Conservation (phyloP, 2,329 filamentous ascomycete species). For the Pleoardoris graminearum region DNA sequence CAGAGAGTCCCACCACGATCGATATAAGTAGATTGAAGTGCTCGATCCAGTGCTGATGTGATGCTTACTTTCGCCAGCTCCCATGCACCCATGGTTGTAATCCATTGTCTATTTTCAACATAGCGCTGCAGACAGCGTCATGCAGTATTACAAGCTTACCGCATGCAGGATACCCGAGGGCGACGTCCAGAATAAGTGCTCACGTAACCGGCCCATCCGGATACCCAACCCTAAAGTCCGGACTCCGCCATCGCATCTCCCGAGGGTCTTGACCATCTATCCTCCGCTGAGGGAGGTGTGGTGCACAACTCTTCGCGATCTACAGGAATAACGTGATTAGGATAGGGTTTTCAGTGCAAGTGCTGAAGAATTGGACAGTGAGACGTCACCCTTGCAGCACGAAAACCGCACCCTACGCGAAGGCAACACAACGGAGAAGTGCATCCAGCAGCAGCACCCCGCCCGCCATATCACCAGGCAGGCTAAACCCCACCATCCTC, state of each 20-base stretch:
- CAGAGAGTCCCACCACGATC: not conserved
- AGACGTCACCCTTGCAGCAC: constrained; percentile 2
- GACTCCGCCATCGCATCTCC: constrained; percentile 1
- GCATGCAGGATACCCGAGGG: too few species aligned
- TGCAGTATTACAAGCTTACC: too few species aligned
- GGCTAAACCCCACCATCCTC: too few species aligned
- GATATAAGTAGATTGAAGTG: not conserved
- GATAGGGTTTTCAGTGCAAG: not conserved
- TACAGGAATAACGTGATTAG: not conserved
- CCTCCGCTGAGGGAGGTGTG: too few species aligned
- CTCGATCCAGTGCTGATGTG: not conserved
- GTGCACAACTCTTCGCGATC: too few species aligned
- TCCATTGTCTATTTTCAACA: not conserved
- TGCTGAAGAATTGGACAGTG: too few species aligned
- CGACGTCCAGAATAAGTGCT: not conserved
- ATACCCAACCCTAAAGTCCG: not conserved
- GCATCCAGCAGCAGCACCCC: not conserved
- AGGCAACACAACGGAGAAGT: not conserved
- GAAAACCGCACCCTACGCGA: not conserved
- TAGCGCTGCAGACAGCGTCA: too few species aligned
- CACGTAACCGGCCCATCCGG: not conserved
- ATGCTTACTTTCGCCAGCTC: not conserved
- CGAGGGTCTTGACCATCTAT: not conserved
- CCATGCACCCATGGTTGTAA: not conserved
- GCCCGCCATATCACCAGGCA: not conserved